These are phyloP conservation scores for Rhodomyrtus psidioides DNA, from an alignment of 441 rosid species.

Conservation along the genomic window DNA sequence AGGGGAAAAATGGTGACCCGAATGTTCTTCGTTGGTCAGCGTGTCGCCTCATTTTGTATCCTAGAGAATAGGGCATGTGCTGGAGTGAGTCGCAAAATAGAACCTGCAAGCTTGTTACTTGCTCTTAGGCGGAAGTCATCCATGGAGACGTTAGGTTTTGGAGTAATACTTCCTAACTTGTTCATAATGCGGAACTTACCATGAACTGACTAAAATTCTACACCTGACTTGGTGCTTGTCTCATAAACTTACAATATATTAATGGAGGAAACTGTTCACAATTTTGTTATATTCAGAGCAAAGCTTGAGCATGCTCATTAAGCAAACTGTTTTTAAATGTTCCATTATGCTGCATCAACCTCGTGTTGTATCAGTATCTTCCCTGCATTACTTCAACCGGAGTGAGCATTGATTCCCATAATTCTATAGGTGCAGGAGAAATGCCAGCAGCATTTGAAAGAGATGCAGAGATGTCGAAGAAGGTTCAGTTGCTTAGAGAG, in stretches of 20 bases:
- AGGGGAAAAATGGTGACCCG: background rate
- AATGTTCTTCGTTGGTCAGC: background rate
- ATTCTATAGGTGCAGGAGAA: background rate
- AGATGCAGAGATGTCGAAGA: slow-evolving; percentile 23
- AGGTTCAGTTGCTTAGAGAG: slow-evolving; percentile 25
- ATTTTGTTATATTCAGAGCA: background rate
- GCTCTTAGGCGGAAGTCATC: background rate
- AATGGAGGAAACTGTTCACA: background rate
- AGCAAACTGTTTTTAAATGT: background rate
- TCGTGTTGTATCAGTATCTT: background rate
- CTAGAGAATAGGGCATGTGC: background rate
- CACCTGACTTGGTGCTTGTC: background rate
- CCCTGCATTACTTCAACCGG: background rate
- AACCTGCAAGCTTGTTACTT: background rate
- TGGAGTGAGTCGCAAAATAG: background rate
- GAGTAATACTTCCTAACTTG: background rate
- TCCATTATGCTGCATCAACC: background rate
- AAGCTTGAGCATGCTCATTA: background rate
- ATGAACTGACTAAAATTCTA: background rate
- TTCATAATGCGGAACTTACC: background rate
- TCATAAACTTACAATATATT: background rate
- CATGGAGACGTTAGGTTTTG: background rate
- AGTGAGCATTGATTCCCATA: background rate
- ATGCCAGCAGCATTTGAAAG: slow-evolving; percentile 2
- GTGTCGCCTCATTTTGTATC: background rate